Evolutionary conservation across 345 rosid genomes (phyloP), one percentile per base, ranked within the genome.

Genomic region (Eucalyptus tenuipes): DNA sequence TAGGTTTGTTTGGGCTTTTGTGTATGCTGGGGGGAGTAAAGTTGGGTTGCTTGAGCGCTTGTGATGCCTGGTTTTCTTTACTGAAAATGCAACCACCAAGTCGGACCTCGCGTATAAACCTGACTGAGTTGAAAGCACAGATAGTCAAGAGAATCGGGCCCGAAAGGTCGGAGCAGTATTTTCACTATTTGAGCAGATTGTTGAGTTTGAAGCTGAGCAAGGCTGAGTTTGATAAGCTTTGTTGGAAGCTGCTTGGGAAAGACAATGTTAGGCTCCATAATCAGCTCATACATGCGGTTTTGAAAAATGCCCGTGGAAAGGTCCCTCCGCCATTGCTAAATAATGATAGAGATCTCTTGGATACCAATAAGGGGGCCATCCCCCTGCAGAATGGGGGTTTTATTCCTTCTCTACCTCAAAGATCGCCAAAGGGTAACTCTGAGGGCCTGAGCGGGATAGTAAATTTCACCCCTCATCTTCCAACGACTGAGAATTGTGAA

Each of bases 241-340:
- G 91, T 88, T 57, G 89, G 87, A 89, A 91, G 88, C 81, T 88
- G 52, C 90, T 93, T 31, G 95, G 94, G 53, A 92, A 90, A 87
- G 94, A 92, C 85, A 93, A 91, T 88, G 66, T 93, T 49, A 82
- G 33, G 53, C 91, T 92, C 55, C 95, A 93, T 88, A 92, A 94
- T 89, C 92, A 94, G 64, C 89, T 94, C 66, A 91, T 94, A 49
- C 86, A 88, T 33, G 90, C 92, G 12, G 91, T 94, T 87, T 89
- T 93, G 92, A 91, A 88, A 86, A 94, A 94, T 89, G 91, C 94
- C 86, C 90, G 47, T 52, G 93, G 90, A 33, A 92, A 91, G 64
- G 66, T 50, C 45, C 89, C 91, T 17, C 93, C 93, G 20, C 89
- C 91, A 9, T 49, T 33, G 59, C 71, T 66, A 57, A 87, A 75